These are phyloP conservation scores for Tuber calosporum DNA, from an alignment of 495 filamentous ascomycete species.

Conservation along the genomic window DNA sequence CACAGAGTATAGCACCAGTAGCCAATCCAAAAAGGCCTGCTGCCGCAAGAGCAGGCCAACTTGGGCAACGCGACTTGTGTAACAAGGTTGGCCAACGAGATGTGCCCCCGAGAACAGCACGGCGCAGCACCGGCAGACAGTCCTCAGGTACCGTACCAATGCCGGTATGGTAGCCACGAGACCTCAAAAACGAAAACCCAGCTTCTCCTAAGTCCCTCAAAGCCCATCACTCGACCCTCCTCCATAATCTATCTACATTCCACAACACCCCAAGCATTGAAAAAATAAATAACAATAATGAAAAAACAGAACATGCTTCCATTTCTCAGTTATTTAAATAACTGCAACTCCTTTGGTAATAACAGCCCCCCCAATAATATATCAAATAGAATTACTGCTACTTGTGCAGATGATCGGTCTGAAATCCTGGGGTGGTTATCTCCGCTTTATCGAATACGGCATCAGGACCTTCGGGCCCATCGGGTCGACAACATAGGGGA, in stretches of 20 bases:
- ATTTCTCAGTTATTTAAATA: neutral
- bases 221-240: neutral
- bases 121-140: neutral
- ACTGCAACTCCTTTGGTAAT: neutral
- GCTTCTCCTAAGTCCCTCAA: neutral
- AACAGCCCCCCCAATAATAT: neutral
- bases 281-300: too few relatives aligned
- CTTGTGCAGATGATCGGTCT: neutral
- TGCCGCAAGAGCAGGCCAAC: too few relatives aligned
- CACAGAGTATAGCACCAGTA: too few relatives aligned
- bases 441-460: neutral
- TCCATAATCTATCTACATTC: neutral
- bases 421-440: neutral
- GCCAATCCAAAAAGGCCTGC: too few relatives aligned
- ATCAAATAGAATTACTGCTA: neutral
- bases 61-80: too few relatives aligned
- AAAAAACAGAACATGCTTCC: neutral
- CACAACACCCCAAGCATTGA: neutral
- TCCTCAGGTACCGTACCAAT: too few relatives aligned
- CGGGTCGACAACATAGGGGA: neutral
- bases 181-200: neutral
- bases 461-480: neutral
- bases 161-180: too few relatives aligned
- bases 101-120: too few relatives aligned
- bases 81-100: too few relatives aligned